These are phyloP conservation scores for Zoysia japonica DNA, from an alignment of 176 grass and related monocot species.

Conservation along the genomic window DNA sequence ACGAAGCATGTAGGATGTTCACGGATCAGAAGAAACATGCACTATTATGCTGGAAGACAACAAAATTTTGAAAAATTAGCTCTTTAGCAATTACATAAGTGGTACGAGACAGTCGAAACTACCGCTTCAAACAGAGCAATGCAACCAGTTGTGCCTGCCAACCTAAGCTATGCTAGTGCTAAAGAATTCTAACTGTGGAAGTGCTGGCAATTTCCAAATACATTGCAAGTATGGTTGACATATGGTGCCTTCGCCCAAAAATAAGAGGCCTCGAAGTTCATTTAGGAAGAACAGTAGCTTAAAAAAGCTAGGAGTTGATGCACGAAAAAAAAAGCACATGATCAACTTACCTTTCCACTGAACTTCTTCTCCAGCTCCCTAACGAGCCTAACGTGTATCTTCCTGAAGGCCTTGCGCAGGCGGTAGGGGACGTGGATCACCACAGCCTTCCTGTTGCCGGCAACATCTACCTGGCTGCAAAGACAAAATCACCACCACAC, in stretches of 20 bases:
- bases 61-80: no score
- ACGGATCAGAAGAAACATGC: background rate
- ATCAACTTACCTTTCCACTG: slow-evolving; percentile 71
- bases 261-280: background rate
- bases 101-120: background rate
- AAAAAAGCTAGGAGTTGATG: background rate
- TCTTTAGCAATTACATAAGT: background rate
- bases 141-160: background rate
- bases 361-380: slow-evolving; percentile 99
- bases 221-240: background rate
- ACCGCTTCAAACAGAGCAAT: background rate
- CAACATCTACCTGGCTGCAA: slow-evolving; percentile 78
- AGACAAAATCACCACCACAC: background rate
- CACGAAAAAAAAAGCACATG: background rate
- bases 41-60: no score
- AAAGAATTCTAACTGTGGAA: background rate
- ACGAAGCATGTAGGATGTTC: no score
- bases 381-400: slow-evolving; percentile 85
- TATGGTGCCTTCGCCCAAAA: background rate
- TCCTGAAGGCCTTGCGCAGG: slow-evolving; percentile 80
- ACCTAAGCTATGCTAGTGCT: background rate
- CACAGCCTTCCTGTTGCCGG: slow-evolving; percentile 78
- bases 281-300: background rate
- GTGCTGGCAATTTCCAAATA: background rate
- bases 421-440: slow-evolving; percentile 86